Percentiles rank a stretch among this genome's conserved stretches.
Evolutionary conservation across 306 rosid genomes (phyloP).

Genomic region (Prunus padus): DNA sequence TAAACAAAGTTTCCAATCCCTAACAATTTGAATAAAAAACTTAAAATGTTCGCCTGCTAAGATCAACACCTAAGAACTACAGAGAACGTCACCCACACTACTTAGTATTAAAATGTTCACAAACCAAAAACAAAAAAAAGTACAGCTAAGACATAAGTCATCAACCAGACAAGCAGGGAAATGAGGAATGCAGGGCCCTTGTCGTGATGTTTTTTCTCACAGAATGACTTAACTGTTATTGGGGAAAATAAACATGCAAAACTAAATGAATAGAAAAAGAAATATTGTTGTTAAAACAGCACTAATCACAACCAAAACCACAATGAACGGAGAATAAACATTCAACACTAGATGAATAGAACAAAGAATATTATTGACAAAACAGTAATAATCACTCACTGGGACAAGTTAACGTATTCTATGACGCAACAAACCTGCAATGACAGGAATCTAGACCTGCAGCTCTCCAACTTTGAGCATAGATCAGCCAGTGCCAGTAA

Average conservation of each 20-base stretch:
- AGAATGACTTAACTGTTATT: slow-evolving; percentile 14
- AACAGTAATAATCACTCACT: not conserved
- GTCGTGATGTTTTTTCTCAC: slow-evolving; percentile 13
- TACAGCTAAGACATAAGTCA: not conserved
- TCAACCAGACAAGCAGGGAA: not conserved
- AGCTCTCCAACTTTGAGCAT: slow-evolving; percentile 93
- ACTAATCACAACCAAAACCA: not conserved
- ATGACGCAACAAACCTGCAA: slow-evolving; percentile 64
- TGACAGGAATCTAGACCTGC: slow-evolving; percentile 76
- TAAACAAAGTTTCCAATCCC: not conserved
- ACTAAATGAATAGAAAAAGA: slow-evolving; percentile 16
- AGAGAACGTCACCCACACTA: not conserved
- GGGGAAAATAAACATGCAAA: not conserved
- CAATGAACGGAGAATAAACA: not conserved
- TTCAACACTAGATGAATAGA: slow-evolving; percentile 10
- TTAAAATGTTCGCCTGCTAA: not conserved
- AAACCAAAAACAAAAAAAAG: too few species aligned
- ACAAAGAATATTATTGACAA: not conserved
- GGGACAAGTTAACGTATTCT: slow-evolving; percentile 1
- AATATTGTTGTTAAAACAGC: not conserved
- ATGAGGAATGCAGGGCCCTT: slow-evolving; percentile 6
- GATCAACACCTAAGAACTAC: not conserved
- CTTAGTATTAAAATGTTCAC: not conserved
- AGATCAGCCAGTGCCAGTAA: slow-evolving; percentile 75
- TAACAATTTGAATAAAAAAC: not conserved